These are phyloP conservation scores for Clonostachys chloroleuca DNA, from an alignment of 2,329 filamentous ascomycete species.

Conservation along the genomic window DNA sequence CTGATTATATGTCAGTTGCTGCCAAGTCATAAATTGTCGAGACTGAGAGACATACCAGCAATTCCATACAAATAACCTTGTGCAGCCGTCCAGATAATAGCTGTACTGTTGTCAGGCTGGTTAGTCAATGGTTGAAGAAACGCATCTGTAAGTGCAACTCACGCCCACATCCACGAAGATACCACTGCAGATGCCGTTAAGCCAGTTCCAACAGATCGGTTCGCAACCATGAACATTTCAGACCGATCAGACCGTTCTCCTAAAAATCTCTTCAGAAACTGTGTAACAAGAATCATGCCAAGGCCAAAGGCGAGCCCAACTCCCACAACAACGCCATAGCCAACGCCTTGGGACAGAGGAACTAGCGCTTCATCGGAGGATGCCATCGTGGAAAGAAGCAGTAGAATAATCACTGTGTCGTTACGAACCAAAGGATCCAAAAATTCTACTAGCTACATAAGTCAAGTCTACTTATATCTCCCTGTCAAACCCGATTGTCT, in stretches of 20 bases:
- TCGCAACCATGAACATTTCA: slow-evolving; percentile 89
- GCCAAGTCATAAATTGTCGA: slow-evolving; percentile 69
- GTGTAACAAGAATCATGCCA: slow-evolving; percentile 58
- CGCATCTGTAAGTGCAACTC: slow-evolving; percentile 52
- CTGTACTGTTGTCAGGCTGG: too few species aligned
- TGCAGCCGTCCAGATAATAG: too few species aligned
- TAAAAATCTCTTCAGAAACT: slow-evolving; percentile 58
- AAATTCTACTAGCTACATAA: too few species aligned
- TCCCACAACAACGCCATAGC: slow-evolving; percentile 75
- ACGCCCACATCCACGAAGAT: slow-evolving; percentile 87
- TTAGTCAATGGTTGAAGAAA: too few species aligned
- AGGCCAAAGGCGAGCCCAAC: slow-evolving; percentile 71
- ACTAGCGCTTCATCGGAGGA: too few species aligned
- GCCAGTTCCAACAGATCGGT: slow-evolving; percentile 83
- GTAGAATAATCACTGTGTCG: too few species aligned
- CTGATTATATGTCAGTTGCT: slow-evolving; percentile 32
- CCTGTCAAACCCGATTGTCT: too few species aligned
- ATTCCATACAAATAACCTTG: too few species aligned
- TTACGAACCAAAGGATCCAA: too few species aligned
- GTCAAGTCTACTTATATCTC: too few species aligned
- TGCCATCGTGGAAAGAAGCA: too few species aligned
- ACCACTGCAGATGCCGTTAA: slow-evolving; percentile 88
- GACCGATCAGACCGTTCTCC: slow-evolving; percentile 73
- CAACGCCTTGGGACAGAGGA: slow-evolving; percentile 56
- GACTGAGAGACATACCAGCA: slow-evolving; percentile 47